Conservation (phyloP, 192 early-diverging fungal genomes). For the Backusella sp. region DNA sequence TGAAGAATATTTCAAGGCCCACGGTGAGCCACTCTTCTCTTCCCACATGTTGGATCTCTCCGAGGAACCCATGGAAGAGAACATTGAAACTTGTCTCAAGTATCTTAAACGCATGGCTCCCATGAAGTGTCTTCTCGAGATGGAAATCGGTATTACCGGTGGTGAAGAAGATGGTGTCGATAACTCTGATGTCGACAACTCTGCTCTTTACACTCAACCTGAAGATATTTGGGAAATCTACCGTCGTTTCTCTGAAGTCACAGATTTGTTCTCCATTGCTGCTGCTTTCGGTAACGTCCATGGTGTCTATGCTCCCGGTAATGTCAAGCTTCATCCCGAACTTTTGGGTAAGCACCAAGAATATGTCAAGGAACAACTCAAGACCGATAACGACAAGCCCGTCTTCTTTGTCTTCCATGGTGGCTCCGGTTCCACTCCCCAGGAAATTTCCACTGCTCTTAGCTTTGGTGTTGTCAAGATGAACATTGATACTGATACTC, state of each 20-base stretch:
- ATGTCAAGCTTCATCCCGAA: constrained; percentile 92
- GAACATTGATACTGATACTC: constrained; percentile 99
- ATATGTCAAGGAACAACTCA: constrained; percentile 71
- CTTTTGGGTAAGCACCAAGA: constrained; percentile 90
- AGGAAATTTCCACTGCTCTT: constrained; percentile 35
- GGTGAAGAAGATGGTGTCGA: constrained; percentile 99
- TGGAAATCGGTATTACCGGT: constrained; percentile 98
- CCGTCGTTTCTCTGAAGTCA: constrained; percentile 81
- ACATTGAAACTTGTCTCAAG: constrained; percentile 86
- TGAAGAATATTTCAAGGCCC: constrained; percentile 89
- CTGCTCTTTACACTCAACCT: constrained; percentile 90
- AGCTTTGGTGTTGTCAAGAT: constrained; percentile 87
- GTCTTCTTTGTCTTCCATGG: constrained; percentile 98
- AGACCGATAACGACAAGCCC: constrained; percentile 63
- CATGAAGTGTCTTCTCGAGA: constrained; percentile 89
- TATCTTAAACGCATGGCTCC: constrained; percentile 91
- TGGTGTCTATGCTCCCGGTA: constrained; percentile 93
- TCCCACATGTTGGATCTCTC: constrained; percentile 98
- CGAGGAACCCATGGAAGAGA: constrained; percentile 91
- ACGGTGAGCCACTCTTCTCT: constrained; percentile 93
- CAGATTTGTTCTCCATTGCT: constrained; percentile 92
- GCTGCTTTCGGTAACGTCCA: constrained; percentile 51
- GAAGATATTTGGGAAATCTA: constrained; percentile 96
- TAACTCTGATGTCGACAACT: constrained; percentile 91
- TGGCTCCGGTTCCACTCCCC: constrained; percentile 49